phyloP scores from a whole-genome alignment of 768 basidiomycete genomes.

The Boletus rubroflammeus region DNA sequence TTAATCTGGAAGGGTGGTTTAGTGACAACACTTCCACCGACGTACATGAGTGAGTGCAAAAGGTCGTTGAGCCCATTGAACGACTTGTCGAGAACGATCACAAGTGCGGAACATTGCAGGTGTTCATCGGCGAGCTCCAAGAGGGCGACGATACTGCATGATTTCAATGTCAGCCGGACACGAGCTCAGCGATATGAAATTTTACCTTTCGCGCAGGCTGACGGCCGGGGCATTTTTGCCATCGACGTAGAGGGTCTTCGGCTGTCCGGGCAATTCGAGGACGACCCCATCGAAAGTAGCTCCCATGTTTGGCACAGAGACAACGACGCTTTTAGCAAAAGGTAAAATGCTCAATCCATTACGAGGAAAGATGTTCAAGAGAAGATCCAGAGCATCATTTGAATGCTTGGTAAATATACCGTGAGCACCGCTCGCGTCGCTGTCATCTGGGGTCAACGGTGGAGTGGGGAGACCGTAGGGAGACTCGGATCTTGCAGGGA shows the following conservation, averaged over 20 bases:
- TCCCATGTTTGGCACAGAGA: slow-evolving; percentile 66
- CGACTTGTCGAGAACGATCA: slow-evolving; percentile 76
- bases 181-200: slow-evolving; percentile 5
- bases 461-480: slow-evolving; percentile 56
- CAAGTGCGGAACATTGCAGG: slow-evolving; percentile 69
- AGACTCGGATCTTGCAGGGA: slow-evolving; percentile 40
- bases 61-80: slow-evolving; percentile 68
- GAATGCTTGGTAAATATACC: slow-evolving; percentile 43
- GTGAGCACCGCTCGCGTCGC: slow-evolving; percentile 41
- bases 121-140: slow-evolving; percentile 86
- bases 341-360: slow-evolving; percentile 64
- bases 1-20: slow-evolving; percentile 75
- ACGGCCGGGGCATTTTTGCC: slow-evolving; percentile 79
- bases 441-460: slow-evolving; percentile 74
- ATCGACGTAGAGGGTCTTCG: slow-evolving; percentile 81
- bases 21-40: slow-evolving; percentile 82
- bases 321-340: slow-evolving; percentile 71
- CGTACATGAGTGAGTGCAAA: slow-evolving; percentile 89
- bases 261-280: slow-evolving; percentile 63
- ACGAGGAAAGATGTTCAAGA: slow-evolving; percentile 75
- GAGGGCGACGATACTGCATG: slow-evolving; percentile 73
- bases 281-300: slow-evolving; percentile 75
- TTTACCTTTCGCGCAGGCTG: slow-evolving; percentile 78
- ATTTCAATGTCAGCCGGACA: neutral
- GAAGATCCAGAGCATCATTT: slow-evolving; percentile 71